These are phyloP conservation scores for Perkinsus chesapeaki DNA, from an alignment of 169 alveolate genomes.

Conservation along the genomic window DNA sequence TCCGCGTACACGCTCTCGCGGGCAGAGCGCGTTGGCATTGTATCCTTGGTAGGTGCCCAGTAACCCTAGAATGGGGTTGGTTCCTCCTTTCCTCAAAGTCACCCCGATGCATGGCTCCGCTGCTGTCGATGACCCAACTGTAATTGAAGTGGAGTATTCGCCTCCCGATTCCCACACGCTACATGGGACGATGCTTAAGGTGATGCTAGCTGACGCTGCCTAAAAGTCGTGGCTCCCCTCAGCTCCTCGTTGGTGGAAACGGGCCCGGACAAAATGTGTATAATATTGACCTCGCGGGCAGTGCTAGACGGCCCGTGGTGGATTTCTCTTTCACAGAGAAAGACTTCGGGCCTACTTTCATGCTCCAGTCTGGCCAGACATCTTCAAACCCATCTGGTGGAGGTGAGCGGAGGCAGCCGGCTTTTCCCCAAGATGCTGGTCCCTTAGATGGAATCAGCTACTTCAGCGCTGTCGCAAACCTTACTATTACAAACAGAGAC, in stretches of 20 bases:
- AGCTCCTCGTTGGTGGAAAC: slow-evolving; percentile 59
- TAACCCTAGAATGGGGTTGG: slow-evolving; percentile 16
- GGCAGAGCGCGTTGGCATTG: background rate
- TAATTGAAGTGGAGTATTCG: slow-evolving; percentile 61
- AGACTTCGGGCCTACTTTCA: slow-evolving; percentile 86
- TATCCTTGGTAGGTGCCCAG: background rate
- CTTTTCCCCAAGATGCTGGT: slow-evolving; percentile 46
- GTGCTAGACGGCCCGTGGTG: slow-evolving; percentile 76
- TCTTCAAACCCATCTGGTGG: background rate
- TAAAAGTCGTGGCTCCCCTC: background rate
- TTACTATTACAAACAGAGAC: slow-evolving; percentile 72
- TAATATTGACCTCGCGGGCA: slow-evolving; percentile 59
- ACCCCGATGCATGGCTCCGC: slow-evolving; percentile 80
- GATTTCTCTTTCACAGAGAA: slow-evolving; percentile 61
- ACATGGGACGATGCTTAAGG: slow-evolving; percentile 52
- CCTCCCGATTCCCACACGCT: slow-evolving; percentile 62
- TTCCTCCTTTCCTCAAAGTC: slow-evolving; percentile 52
- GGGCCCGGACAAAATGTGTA: slow-evolving; percentile 35
- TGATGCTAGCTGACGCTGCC: slow-evolving; percentile 32
- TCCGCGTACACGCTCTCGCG: background rate
- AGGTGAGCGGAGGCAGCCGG: slow-evolving; percentile 26
- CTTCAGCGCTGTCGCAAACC: slow-evolving; percentile 53
- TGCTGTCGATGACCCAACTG: slow-evolving; percentile 52
- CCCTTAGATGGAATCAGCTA: slow-evolving; percentile 26
- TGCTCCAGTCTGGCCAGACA: slow-evolving; percentile 35